These are phyloP conservation scores for Dorcoceras hygrometricum DNA, from an alignment of 257 asterid genomes.

Conservation along the genomic window DNA sequence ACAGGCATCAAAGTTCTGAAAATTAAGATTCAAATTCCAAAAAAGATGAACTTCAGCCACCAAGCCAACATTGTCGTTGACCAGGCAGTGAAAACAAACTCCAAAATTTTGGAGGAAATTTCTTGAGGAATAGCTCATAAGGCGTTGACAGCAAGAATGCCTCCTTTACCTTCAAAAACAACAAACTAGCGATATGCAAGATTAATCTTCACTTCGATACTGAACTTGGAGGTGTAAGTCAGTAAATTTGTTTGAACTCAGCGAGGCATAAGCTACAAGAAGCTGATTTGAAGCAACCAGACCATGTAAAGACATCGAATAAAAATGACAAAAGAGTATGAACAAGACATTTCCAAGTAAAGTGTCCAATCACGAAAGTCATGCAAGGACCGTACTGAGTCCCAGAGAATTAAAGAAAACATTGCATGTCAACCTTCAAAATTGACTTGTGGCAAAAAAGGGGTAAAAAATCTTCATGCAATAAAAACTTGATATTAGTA, in stretches of 20 bases:
- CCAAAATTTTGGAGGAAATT: conserved; percentile 13
- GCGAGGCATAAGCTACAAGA: background rate
- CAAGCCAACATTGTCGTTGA: conserved; percentile 8
- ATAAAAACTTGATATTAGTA: no score
- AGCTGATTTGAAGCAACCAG: background rate
- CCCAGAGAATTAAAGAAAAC: no score
- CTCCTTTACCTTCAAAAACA: conserved; percentile 5
- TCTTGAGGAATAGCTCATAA: background rate
- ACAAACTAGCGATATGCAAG: no score
- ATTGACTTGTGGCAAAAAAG: no score
- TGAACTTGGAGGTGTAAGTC: background rate
- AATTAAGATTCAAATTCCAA: conserved; percentile 27
- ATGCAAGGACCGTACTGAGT: no score
- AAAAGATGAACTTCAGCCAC: conserved; percentile 12
- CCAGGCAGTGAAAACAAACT: conserved; percentile 16
- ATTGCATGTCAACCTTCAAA: no score
- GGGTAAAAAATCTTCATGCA: no score
- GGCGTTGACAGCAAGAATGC: background rate
- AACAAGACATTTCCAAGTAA: no score
- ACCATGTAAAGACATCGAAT: background rate
- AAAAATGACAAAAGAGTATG: background rate
- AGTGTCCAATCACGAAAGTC: background rate
- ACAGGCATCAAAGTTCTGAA: conserved; percentile 39
- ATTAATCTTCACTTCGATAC: no score
- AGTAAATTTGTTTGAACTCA: conserved; percentile 11